Percentiles rank a stretch among this genome's conserved stretches.
These are phyloP conservation scores for Eimeria necatrix DNA, from an alignment of 169 alveolate genomes.

Conservation along the genomic window DNA sequence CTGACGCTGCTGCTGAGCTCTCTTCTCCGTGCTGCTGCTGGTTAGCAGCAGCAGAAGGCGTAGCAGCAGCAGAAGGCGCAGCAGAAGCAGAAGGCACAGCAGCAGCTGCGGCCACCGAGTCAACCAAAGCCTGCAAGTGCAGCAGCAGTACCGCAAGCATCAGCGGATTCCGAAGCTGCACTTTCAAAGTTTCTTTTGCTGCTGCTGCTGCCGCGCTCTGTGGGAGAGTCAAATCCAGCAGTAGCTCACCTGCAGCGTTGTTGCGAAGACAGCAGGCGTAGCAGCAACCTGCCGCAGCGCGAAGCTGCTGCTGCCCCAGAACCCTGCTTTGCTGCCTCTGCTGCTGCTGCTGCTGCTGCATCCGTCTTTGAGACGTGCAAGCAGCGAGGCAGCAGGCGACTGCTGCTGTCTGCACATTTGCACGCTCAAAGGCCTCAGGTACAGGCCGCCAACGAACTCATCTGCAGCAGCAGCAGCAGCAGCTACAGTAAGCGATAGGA, in stretches of 20 bases:
- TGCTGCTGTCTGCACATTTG: constrained; percentile 9
- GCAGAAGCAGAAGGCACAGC: background rate
- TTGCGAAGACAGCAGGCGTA: background rate
- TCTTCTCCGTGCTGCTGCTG: background rate
- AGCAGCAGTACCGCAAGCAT: background rate
- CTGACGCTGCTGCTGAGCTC: constrained; percentile 2
- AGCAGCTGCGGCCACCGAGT: constrained; percentile 28
- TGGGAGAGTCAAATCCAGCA: background rate
- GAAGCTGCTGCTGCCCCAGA: background rate
- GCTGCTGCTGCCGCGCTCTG: background rate
- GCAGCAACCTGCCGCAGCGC: constrained; percentile 28
- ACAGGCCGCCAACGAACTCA: constrained; percentile 8
- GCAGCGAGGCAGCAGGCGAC: background rate
- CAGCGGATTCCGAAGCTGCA: background rate
- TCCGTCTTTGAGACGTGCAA: background rate
- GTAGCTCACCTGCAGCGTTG: background rate
- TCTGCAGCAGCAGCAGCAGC: constrained; percentile 24
- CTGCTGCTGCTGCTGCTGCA: constrained; percentile 8
- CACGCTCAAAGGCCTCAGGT: background rate
- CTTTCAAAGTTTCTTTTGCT: background rate
- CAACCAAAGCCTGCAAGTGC: background rate
- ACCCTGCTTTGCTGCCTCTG: background rate
- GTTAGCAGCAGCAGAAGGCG: no score
- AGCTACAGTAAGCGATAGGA: background rate
- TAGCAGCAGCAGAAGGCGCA: no score